These are phyloP conservation scores for Aspergillus arachidicola DNA, from an alignment of 2,329 filamentous ascomycete genomes.

Conservation along the genomic window DNA sequence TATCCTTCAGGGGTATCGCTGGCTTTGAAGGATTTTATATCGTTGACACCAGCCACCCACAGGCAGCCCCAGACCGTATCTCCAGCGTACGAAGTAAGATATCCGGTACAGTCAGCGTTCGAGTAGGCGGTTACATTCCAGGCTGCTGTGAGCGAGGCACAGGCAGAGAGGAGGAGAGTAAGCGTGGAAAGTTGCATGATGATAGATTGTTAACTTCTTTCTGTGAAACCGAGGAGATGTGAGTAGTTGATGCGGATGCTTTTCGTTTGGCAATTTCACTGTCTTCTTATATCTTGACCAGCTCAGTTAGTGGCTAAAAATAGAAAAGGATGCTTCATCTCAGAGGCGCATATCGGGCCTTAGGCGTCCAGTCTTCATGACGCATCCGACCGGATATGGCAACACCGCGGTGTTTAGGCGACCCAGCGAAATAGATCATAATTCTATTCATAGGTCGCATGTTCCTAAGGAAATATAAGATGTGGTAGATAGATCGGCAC, in stretches of 20 bases:
- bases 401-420: too few species aligned
- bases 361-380: too few species aligned
- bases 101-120: slow-evolving; percentile 5
- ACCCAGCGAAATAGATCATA: too few species aligned
- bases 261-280: neutral
- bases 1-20: slow-evolving; percentile 1
- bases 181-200: neutral
- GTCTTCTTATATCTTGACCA: neutral
- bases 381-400: too few species aligned
- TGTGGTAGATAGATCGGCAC: too few species aligned
- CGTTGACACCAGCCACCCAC: neutral
- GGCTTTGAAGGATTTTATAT: neutral
- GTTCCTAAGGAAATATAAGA: too few species aligned
- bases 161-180: neutral
- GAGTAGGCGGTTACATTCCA: slow-evolving; percentile 4
- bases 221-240: neutral
- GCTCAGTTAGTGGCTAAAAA: too few species aligned
- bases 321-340: too few species aligned
- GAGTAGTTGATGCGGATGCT: neutral
- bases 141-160: neutral
- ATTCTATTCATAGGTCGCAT: too few species aligned
- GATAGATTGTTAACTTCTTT: neutral
- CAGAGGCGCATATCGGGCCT: too few species aligned
- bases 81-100: neutral
- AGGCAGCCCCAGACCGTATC: slow-evolving; percentile 1